Conservation (phyloP, 768 basidiomycete genomes). For the Neoboletus brunneissimus region DNA sequence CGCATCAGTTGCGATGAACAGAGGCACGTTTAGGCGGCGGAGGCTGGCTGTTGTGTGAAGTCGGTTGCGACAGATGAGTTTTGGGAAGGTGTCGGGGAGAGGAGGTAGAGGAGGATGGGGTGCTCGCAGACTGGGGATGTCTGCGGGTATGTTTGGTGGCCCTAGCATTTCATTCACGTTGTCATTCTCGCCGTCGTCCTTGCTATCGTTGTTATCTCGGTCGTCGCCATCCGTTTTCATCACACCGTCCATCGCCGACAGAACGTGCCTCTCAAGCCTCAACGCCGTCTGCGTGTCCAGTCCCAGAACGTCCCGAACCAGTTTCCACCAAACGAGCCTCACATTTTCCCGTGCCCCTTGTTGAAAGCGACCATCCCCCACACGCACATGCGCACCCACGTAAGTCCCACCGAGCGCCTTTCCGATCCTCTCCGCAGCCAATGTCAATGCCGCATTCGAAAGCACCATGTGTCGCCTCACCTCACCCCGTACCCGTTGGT, state of each 20-base stretch:
- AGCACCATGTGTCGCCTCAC: conserved; percentile 60
- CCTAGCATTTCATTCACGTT: conserved; percentile 4
- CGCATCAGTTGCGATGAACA: conserved; percentile 68
- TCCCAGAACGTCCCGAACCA: conserved; percentile 50
- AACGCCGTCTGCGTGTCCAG: conserved; percentile 37
- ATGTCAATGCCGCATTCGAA: conserved; percentile 45
- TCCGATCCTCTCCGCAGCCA: conserved; percentile 44
- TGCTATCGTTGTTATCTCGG: neutral
- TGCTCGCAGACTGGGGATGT: conserved; percentile 18
- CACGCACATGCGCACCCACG: conserved; percentile 62
- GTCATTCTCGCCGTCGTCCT: neutral
- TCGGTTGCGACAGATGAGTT: conserved; percentile 37
- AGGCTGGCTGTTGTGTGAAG: conserved; percentile 37
- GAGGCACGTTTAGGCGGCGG: conserved; percentile 48
- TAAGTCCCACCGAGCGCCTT: conserved; percentile 45
- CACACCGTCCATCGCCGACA: neutral
- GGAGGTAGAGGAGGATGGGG: conserved; percentile 30
- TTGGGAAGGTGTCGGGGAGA: conserved; percentile 15
- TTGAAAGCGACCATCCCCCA: conserved; percentile 66
- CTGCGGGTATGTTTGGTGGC: conserved; percentile 19
- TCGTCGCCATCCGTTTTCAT: neutral
- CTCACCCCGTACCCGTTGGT: conserved; percentile 41
- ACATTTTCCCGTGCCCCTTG: conserved; percentile 40
- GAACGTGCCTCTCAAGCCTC: conserved; percentile 22
- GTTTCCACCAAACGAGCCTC: conserved; percentile 52